Conservation (phyloP, 345 rosid genomes). For the Eucalyptus sp. region DNA sequence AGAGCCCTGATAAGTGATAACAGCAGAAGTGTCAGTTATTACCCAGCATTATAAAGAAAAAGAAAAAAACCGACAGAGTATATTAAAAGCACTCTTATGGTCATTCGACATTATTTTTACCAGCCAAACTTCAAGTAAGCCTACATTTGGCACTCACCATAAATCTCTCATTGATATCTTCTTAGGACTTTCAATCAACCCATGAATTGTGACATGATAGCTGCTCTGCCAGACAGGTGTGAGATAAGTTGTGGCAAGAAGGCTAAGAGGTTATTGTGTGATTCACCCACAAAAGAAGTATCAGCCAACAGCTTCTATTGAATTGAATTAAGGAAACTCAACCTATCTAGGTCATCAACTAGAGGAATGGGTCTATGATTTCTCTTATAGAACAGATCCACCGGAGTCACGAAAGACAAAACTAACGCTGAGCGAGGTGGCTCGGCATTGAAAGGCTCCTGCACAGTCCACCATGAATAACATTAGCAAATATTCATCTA, state of each 20-base stretch:
- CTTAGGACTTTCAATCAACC: slow-evolving; percentile 36
- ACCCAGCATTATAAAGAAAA: too few species aligned
- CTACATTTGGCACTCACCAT: slow-evolving; percentile 25
- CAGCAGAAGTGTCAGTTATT: not conserved
- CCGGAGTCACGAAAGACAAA: slow-evolving; percentile 67
- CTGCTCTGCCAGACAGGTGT: slow-evolving; percentile 18
- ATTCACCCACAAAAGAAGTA: not conserved
- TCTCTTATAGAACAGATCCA: slow-evolving; percentile 84
- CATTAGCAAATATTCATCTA: not conserved
- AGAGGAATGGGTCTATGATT: slow-evolving; percentile 90
- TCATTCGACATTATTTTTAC: not conserved
- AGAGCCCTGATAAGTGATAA: slow-evolving; percentile 61
- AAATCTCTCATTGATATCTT: slow-evolving; percentile 51
- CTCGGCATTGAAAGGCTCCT: slow-evolving; percentile 96
- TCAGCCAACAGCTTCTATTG: not conserved
- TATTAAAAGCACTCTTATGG: too few species aligned
- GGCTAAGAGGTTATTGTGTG: too few species aligned
- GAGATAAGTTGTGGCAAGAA: not conserved
- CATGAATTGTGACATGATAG: slow-evolving; percentile 38
- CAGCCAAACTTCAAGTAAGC: not conserved
- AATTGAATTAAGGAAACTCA: not conserved
- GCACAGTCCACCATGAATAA: not conserved
- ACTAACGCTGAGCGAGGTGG: slow-evolving; percentile 69
- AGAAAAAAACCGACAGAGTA: too few species aligned
- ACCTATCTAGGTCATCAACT: slow-evolving; percentile 65